Percentiles rank a stretch among this genome's conserved stretches.
Conservation (phyloP, 2,329 filamentous ascomycete genomes). For the Xylariaceae sp. region DNA sequence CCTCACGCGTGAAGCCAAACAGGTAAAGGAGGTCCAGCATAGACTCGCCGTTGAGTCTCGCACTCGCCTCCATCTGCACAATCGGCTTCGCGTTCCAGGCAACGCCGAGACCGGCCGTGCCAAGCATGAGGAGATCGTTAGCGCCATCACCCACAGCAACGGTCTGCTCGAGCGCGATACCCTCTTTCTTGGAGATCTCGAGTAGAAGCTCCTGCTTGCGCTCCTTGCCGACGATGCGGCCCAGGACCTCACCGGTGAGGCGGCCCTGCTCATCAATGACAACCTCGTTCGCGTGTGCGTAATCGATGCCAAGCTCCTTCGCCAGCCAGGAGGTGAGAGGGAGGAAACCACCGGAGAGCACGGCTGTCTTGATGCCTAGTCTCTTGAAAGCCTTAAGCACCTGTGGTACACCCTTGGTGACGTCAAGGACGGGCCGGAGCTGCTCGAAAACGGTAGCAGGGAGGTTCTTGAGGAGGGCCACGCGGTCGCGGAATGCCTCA, state of each 20-base stretch:
- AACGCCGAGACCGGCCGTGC: slow-evolving; percentile 67
- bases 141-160: slow-evolving; percentile 77
- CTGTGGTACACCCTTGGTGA: slow-evolving; percentile 74
- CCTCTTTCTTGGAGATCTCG: slow-evolving; percentile 64
- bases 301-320: slow-evolving; percentile 72
- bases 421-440: slow-evolving; percentile 67
- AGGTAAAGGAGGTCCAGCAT: slow-evolving; percentile 69
- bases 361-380: slow-evolving; percentile 80
- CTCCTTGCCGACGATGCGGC: slow-evolving; percentile 69
- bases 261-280: slow-evolving; percentile 53
- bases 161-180: slow-evolving; percentile 59
- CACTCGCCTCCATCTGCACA: slow-evolving; percentile 72
- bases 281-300: slow-evolving; percentile 84
- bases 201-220: slow-evolving; percentile 67
- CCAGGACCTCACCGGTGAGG: slow-evolving; percentile 67
- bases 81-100: slow-evolving; percentile 81
- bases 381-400: slow-evolving; percentile 69
- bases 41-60: slow-evolving; percentile 64
- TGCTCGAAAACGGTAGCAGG: slow-evolving; percentile 72
- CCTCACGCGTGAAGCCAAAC: slow-evolving; percentile 64
- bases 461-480: slow-evolving; percentile 74
- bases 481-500: slow-evolving; percentile 72
- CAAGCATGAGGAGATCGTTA: slow-evolving; percentile 78
- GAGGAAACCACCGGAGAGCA: slow-evolving; percentile 87
- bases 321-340: slow-evolving; percentile 86